Percentiles rank a stretch among this genome's conserved stretches.
phyloP scores from a whole-genome alignment of 768 basidiomycete species.

The Candolleomyces eurysporus region DNA sequence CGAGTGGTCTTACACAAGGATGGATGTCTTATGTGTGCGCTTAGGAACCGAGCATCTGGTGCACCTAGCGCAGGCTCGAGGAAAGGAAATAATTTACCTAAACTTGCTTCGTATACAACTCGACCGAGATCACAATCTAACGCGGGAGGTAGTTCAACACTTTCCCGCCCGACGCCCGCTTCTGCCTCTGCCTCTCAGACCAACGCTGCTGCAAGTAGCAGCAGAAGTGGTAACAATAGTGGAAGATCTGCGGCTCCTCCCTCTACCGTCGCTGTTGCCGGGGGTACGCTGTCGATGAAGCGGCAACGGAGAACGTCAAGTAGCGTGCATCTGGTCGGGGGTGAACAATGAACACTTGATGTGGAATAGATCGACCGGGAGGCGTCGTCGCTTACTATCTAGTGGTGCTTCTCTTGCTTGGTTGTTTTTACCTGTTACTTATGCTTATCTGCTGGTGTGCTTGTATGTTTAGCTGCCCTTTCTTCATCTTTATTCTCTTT shows the following conservation, averaged over 20 bases:
- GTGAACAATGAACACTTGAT: slow-evolving; percentile 16
- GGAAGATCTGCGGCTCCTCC: slow-evolving; percentile 26
- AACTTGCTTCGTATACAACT: slow-evolving; percentile 71
- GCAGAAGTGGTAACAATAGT: slow-evolving; percentile 12
- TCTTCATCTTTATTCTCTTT: slow-evolving; percentile 5
- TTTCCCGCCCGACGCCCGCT: slow-evolving; percentile 33
- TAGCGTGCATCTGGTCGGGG: slow-evolving; percentile 43
- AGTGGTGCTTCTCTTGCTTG: neutral
- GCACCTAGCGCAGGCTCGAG: slow-evolving; percentile 63
- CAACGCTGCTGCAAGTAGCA: neutral
- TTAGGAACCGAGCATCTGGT: slow-evolving; percentile 82
- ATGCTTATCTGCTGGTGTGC: slow-evolving; percentile 18
- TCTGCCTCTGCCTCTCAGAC: slow-evolving; percentile 7
- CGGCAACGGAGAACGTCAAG: slow-evolving; percentile 79
- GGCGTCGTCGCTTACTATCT: slow-evolving; percentile 15
- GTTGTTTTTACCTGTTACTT: slow-evolving; percentile 13
- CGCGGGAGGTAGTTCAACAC: slow-evolving; percentile 42
- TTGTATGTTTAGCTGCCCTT: slow-evolving; percentile 4
- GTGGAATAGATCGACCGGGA: slow-evolving; percentile 13
- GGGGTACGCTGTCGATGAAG: slow-evolving; percentile 56
- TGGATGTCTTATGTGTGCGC: slow-evolving; percentile 6
- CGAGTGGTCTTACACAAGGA: neutral
- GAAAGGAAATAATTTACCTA: slow-evolving; percentile 65
- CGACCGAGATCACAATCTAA: slow-evolving; percentile 68
- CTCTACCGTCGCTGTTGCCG: slow-evolving; percentile 24